These are phyloP conservation scores for Gelatoporia subvermispora DNA, from an alignment of 768 basidiomycete species.

Conservation along the genomic window DNA sequence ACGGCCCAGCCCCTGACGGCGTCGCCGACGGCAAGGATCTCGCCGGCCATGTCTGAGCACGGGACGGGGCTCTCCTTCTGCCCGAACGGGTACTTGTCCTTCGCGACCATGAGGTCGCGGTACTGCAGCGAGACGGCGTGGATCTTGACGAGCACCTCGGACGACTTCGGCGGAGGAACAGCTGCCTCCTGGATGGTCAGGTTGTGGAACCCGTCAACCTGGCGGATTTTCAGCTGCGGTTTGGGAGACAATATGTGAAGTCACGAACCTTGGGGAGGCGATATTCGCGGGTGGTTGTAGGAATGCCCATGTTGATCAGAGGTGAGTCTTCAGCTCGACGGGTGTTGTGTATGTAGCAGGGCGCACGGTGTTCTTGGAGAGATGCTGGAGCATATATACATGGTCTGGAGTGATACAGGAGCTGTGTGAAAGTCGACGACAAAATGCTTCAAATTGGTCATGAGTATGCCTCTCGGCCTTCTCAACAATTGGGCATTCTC, in stretches of 20 bases:
- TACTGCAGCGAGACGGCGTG: constrained; percentile 51
- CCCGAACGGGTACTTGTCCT: constrained; percentile 34
- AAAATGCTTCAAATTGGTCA: too few species aligned
- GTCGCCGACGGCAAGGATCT: constrained; percentile 41
- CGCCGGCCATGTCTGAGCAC: constrained; percentile 53
- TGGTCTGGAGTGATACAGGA: too few species aligned
- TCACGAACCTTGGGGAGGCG: constrained; percentile 12
- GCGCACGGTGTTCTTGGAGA: too few species aligned
- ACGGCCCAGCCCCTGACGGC: constrained; percentile 41
- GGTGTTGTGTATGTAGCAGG: too few species aligned
- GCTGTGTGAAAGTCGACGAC: too few species aligned
- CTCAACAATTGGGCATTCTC: too few species aligned
- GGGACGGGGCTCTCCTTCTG: constrained; percentile 21
- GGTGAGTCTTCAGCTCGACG: too few species aligned
- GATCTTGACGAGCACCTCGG: constrained; percentile 50
- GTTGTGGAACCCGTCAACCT: constrained; percentile 11
- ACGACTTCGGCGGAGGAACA: constrained; percentile 31
- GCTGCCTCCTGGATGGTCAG: constrained; percentile 21
- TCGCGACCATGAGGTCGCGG: constrained; percentile 21
- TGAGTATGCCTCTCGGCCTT: too few species aligned
- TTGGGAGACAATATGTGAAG: not conserved
- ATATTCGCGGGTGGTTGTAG: constrained; percentile 14
- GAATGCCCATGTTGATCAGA: constrained; percentile 11
- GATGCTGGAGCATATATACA: too few species aligned
- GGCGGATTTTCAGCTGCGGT: not conserved